Conservation (phyloP, 495 filamentous ascomycete species). For the Penicillium nucicola region DNA sequence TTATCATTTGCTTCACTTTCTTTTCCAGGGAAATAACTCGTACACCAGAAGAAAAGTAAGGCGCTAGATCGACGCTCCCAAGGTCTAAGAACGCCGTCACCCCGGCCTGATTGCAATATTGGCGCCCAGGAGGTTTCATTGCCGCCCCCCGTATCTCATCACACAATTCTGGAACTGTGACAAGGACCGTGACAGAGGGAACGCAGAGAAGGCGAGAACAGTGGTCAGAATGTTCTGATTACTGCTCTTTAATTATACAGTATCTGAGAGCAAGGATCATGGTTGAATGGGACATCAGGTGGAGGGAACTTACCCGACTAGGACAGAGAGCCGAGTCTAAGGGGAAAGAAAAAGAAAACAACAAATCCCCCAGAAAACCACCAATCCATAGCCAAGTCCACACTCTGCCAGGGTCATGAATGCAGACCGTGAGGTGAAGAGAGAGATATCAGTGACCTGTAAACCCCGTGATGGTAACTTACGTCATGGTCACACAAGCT, state of each 20-base stretch:
- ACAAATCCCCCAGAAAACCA: no score
- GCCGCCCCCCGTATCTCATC: slow-evolving; percentile 2
- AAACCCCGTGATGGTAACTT: neutral
- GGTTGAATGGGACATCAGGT: slow-evolving; percentile 13
- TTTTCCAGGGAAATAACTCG: no score
- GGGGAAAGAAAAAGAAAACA: neutral
- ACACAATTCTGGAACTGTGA: neutral
- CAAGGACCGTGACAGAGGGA: neutral
- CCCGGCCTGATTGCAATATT: neutral
- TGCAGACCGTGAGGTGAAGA: no score
- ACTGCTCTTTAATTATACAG: neutral
- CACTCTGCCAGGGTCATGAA: no score
- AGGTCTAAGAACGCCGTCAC: neutral
- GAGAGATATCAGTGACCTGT: no score
- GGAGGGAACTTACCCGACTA: slow-evolving; percentile 23
- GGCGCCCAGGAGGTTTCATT: slow-evolving; percentile 4
- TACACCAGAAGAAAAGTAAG: no score
- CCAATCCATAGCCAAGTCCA: neutral
- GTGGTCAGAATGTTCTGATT: no score
- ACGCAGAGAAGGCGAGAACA: neutral
- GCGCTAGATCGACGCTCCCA: neutral
- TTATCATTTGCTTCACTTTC: no score
- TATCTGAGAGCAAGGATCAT: slow-evolving; percentile 2
- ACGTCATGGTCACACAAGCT: slow-evolving; percentile 21
- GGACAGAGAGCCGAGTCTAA: slow-evolving; percentile 27